Base-by-base conservation (phyloP, 1,284 basidiomycete species). In the Sanghuangporus weigelae region DNA sequence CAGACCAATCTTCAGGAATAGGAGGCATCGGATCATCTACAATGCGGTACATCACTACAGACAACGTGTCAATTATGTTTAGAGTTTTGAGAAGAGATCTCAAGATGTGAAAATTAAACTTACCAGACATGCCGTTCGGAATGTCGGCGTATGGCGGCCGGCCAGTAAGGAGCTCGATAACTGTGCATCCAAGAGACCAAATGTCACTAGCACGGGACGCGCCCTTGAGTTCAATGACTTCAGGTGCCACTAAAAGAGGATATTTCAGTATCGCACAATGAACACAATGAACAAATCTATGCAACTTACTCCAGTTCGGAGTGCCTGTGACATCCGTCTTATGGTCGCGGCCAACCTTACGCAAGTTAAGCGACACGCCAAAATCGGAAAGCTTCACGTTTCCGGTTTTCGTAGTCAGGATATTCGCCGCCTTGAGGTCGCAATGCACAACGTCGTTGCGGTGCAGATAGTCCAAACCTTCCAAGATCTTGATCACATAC, bases 141-240 rank as follows among this genome's bases (percentile, higher is more conserved):
- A 80, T 72, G 40, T 84, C 79, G 36, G 77, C 71, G 68, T 85
- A 85, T 0, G 84, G 84, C 4, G 84, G 84, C 51, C 76, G 76
- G 16, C 84, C 84, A 5, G 81, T 83, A 51, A 85, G 71, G 35
- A 86, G 76, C 71, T 86, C 84, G 69, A 84, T 78, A 67, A 85
- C 77, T 14, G 83, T 84, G 69, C 83, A 84, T 8, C 80, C 84
- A 4, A 86, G 73, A 5, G 82, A 83, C 83, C 84, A 86, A 60
- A 86, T 70, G 50, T 86, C 84, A 26, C 81, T 81, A 1, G 81
- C 79, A 1, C 79, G 76, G 6, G 79, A 78, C 1, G 82, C 81
- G 1, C 84, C 83, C 57, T 78, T 74, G 38, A 85, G 84, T 74
- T 95, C 90, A 68, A 98, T 98, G 57, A 91, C 79, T 67, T 85